Base-by-base conservation (phyloP, 108 stramenopile species). In the Nitzschia palea region DNA sequence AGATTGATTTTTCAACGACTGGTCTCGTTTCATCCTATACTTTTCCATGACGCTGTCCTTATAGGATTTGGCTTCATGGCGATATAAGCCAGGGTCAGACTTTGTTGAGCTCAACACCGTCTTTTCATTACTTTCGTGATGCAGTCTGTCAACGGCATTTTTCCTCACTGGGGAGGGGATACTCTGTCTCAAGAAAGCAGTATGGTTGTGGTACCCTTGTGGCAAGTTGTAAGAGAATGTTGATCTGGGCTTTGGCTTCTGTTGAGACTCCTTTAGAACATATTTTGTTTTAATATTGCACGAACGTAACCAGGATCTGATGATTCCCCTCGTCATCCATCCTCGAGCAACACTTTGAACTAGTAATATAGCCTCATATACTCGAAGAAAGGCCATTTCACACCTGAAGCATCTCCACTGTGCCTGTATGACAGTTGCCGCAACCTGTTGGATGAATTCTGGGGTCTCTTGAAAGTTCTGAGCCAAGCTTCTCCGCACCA, bases 331-430 rank as follows among this genome's bases (percentile, higher is more conserved):
- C 22, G 68, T 50, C 12, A 78, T 18, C 89, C 86, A 91, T 25
- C 86, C 66, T 37, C 89, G 74, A 31, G 62, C 74, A 34, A 86
- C 67, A 64, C 83, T 85, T 71, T 91, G 89, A 1, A 80, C 76
- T 26, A 88, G 70, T 35, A 88, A 53, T 33, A 87, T 76, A 51
- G 82, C 79, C 43, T 80, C 82, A 44, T 88, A 79, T 5, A 50
- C 66, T 42, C 81, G 73, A 18, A 87, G 53, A 51, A 83, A 86
- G 32, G 62, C 70, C 79, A 86, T 82, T 59, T 83, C 83, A 15
- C 79, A 71, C 47, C 50, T 61, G 61, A 81, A 83, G 36, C 70
- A 65, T 36, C 84, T 65, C 77, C 80, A 86, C 27, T 76, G 82
- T 17, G 86, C 37, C 58, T 86, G 89, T 47, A 86, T 86, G 47